Conservation (phyloP, 2,329 filamentous ascomycete genomes). For the Lojkania enalia region DNA sequence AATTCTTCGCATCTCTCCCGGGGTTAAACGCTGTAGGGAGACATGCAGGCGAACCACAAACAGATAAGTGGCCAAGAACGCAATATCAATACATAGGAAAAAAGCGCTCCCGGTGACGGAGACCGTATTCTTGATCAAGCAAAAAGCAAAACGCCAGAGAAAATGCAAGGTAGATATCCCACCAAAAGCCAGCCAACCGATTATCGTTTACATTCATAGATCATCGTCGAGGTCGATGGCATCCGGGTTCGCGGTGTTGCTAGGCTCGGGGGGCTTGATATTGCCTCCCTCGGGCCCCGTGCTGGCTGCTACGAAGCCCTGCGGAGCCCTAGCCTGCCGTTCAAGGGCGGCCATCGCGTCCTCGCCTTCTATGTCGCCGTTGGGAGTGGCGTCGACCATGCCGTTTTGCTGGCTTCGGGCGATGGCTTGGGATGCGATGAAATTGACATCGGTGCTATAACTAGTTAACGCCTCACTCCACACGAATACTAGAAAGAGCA, state of each 20-base stretch:
- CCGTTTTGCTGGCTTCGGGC: slow-evolving; percentile 72
- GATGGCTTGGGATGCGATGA: slow-evolving; percentile 93
- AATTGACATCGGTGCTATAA: slow-evolving; percentile 85
- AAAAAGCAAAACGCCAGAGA: too few relatives aligned
- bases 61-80: too few relatives aligned
- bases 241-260: slow-evolving; percentile 75
- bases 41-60: too few relatives aligned
- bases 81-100: too few relatives aligned
- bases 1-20: too few relatives aligned
- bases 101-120: too few relatives aligned
- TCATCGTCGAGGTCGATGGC: slow-evolving; percentile 76
- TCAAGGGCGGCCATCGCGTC: slow-evolving; percentile 92
- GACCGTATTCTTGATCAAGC: too few relatives aligned
- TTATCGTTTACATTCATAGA: slow-evolving; percentile 31
- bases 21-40: too few relatives aligned
- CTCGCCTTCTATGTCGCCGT: slow-evolving; percentile 55
- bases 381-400: slow-evolving; percentile 49
- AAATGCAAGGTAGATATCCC: slow-evolving; percentile 25
- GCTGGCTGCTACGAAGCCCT: slow-evolving; percentile 88
- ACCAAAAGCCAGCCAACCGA: not conserved
- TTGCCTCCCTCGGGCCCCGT: slow-evolving; percentile 70
- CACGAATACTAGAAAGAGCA: not conserved
- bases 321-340: slow-evolving; percentile 81
- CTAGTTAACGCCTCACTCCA: slow-evolving; percentile 43
- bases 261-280: slow-evolving; percentile 48